Evolutionary conservation across 2,329 filamentous ascomycete species (phyloP), one percentile per base, ranked within the genome.

Genomic region (Arthrobotrys megalospora): DNA sequence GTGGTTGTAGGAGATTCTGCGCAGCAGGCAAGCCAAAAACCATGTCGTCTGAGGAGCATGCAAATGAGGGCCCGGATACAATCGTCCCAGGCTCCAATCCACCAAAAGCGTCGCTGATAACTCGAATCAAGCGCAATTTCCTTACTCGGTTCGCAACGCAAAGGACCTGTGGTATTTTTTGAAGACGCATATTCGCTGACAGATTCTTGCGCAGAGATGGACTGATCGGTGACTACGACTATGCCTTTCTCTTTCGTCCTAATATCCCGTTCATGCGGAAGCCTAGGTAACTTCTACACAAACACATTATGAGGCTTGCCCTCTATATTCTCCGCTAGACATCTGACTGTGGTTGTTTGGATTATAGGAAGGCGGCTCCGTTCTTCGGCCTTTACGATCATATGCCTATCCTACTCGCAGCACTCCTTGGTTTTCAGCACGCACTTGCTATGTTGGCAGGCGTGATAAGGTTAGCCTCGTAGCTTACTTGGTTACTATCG

Each of bases 221-320:
- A 11, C 87, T 97, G 28, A 84, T 97, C 70, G 94, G 94, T 80
- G 88, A 90, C 81, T 97, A 97, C 84, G 92, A 97, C 87, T 97
- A 97, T 88, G 92, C 84, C 41, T 96, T 94, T 82, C 90, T 97
- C 47, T 97, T 97, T 87, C 90, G 86, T 21, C 92, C 88, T 34
- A 60, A 66, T 14, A 68, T 71, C 5, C 47, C 50, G 6, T 71
- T 53, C 10, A 28, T 60, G 67, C 69, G 52, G 32, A 64, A 41
- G 45, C 14, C 38, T 28, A 58, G 72, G 72, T 80, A 80, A 81
- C 79, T 80, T 66, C 52, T 28, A 12, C 8, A 16, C 14, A n/a
- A n/a, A 6, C 11, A 36, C 10, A 77, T 81, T 7, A 81, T 80
- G 0, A 80, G 79, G 0, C 21, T 16, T 60, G 82, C 81, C 68